Base-by-base conservation (phyloP, 2,329 filamentous ascomycete species). In the Delphinella strobiligena region DNA sequence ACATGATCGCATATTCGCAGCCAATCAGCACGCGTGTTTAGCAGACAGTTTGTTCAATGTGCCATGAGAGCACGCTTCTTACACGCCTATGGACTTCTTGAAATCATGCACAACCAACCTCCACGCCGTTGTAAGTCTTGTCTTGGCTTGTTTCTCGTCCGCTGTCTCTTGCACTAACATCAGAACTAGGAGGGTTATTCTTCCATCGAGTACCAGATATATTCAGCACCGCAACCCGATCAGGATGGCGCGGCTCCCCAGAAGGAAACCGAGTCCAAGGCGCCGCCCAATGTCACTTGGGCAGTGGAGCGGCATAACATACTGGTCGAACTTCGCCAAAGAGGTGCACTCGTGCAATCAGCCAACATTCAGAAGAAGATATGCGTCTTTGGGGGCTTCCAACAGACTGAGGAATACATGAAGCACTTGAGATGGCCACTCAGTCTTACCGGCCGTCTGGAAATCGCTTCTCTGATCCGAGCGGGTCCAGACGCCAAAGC, bases 41-140 rank as follows among this genome's bases (percentile, higher is more conserved):
- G n/a, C n/a, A n/a, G n/a, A n/a, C n/a, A n/a, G n/a, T 27, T 7
- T 12, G 7, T 14, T 33, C n/a, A 17, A 33, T 17, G 33, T 35
- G 18, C 33, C 33, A 35, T 35, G 33, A 33, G 12, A 33, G 12
- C 31, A 33, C 12, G 9, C 33, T 10, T 14, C n/a, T 16, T 19
- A 19, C 16, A 33, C 16, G 9, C 16, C 3, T 35, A 59, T 59
- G 54, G 57, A 60, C 43, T 54, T 56, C 42, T 43, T 59, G 37
- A 56, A 52, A 42, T 41, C 45, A 31, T 59, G 55, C 49, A 49
- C 44, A 19, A 58, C 56, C 17, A 58, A 59, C 36, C 49, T 55
- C 34, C 48, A 57, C 34, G 41, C 46, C 14, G 42, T 56, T 18
- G 45, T 42, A 19, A 19, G 40, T 42, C 0, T 14, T 2, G 24